Conservation (phyloP, 1,284 basidiomycete species). For the Trichosporon sp. region DNA sequence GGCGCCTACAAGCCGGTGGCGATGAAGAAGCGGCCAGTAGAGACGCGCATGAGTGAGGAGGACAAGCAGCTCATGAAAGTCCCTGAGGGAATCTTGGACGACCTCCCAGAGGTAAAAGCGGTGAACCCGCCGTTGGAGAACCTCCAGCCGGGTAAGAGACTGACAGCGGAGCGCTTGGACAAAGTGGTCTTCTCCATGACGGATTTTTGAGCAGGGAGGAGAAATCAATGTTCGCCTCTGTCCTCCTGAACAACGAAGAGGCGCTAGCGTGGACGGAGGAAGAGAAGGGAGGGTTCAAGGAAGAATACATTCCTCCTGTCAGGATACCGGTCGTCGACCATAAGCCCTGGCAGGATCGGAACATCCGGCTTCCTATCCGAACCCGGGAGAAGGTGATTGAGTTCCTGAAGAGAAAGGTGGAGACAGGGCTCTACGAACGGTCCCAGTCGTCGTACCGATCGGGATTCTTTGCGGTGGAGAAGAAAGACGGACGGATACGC, state of each 20-base stretch:
- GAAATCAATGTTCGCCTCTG: not conserved
- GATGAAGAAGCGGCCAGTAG: conserved; percentile 14
- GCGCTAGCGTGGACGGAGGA: conserved; percentile 7
- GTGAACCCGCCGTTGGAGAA: not conserved
- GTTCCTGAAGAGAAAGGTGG: conserved; percentile 1
- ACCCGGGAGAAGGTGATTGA: conserved; percentile 3
- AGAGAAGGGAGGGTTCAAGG: conserved; percentile 5
- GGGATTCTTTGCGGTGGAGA: conserved; percentile 11
- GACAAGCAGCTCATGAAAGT: not conserved
- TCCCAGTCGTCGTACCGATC: conserved; percentile 8
- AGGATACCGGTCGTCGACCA: not conserved
- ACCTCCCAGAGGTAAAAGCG: not conserved
- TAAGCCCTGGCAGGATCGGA: conserved; percentile 5
- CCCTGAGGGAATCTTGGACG: not conserved
- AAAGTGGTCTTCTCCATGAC: not conserved
- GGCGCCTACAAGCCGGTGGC: conserved; percentile 11
- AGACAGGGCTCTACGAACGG: conserved; percentile 5
- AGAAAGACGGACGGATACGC: conserved; percentile 13
- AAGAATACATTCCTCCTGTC: not conserved
- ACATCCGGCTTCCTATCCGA: not conserved
- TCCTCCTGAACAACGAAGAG: conserved; percentile 2
- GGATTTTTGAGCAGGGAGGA: not conserved
- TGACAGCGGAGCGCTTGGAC: not conserved
- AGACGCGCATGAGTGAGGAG: not conserved
- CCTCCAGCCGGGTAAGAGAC: not conserved